Evolutionary conservation across 2,329 filamentous ascomycete genomes (phyloP).

Genomic region (Nemania diffusa): DNA sequence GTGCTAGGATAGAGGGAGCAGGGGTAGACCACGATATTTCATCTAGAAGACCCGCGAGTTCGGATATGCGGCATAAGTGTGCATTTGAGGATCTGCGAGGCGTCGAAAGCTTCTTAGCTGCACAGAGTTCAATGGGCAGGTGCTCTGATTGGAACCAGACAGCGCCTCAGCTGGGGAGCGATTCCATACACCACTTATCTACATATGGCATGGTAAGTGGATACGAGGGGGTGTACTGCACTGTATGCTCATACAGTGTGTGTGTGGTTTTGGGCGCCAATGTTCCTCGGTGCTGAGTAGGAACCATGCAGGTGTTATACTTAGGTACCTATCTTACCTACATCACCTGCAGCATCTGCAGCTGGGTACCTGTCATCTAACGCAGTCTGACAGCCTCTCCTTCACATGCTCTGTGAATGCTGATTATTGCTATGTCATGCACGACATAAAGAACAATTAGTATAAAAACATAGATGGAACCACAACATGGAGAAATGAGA

Average conservation of each 20-base stretch:
- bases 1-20: too few species aligned
- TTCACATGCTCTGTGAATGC: not conserved
- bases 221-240: too few species aligned
- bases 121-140: constrained; percentile 17
- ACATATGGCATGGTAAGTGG: not conserved
- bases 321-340: not conserved
- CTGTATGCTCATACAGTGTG: not conserved
- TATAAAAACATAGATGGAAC: not conserved
- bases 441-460: not conserved
- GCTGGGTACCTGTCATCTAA: too few species aligned
- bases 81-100: constrained; percentile 10
- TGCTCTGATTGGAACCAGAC: constrained; percentile 15
- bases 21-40: constrained; percentile 5
- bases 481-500: not conserved
- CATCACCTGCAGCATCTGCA: too few species aligned
- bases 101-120: not conserved
- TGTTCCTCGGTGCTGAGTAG: too few species aligned
- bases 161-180: constrained; percentile 18
- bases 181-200: not conserved
- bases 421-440: not conserved
- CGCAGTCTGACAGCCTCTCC: not conserved
- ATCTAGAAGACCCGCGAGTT: constrained; percentile 25
- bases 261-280: not conserved
- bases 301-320: too few species aligned
- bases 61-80: constrained; percentile 35